Evolutionary conservation across 2,329 filamentous ascomycete species (phyloP), one percentile per base, ranked within the genome.

Genomic region (Xylariaceae sp.): DNA sequence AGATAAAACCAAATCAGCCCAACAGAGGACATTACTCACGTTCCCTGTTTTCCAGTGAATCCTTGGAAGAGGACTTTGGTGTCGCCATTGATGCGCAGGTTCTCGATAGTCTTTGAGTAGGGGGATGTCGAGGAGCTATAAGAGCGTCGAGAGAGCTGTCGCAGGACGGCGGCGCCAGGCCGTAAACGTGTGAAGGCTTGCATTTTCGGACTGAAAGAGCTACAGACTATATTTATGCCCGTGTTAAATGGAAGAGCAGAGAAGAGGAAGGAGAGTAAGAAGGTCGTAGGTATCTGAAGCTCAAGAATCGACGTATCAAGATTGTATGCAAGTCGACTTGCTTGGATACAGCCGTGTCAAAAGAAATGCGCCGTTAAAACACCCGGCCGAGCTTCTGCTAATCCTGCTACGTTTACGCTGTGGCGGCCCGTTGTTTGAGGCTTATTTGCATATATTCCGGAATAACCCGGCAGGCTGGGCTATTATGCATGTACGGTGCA

Each of bases 11-110:
- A n/a, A n/a, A n/a, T n/a, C n/a, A n/a, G 30, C 6, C 13, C 6
- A 32, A 11, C 4, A 34, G 16, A 18, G 15, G 17, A 36, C 32
- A 34, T 34, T 41, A 83, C 84, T 71, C 68, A 89, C 85, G 86
- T 91, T 85, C 89, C 89, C 79, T 95, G 89, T 78, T 88, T 93
- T 66, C 91, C 91, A 43, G 91, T 97, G 70, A 97, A 97, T 56
- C 93, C 93, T 74, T 98, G 93, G 76, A 81, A 97, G 61, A 97
- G 75, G 55, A 98, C 89, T 75, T 93, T 94, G 59, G 93, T 98
- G 56, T 96, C 84, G 66, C 75, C 65, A 70, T 89, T 95, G 76
- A 97, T 90, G 71, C 89, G 86, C 62, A 97, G 81, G 77, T 97
- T 97, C 62, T 84, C 73, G 64, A 84, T 75, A 45, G 87, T 91